Percentiles rank a stretch among this genome's conserved stretches.
Conservation (phyloP, 2,329 filamentous ascomycete genomes). For the Epichloe scottii region DNA sequence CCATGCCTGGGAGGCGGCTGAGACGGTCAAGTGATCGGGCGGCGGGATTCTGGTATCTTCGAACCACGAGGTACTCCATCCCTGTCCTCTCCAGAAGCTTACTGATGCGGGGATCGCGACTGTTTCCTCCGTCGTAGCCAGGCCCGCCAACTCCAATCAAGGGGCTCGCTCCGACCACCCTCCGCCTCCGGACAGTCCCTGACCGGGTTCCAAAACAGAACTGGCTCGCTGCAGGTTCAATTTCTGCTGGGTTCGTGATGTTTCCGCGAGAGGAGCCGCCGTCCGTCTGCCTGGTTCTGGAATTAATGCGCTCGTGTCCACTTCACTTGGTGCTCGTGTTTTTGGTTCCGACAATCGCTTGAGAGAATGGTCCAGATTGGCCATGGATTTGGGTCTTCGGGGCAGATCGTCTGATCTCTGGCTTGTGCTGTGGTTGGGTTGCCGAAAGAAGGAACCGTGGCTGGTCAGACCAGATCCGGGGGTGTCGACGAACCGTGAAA, state of each 20-base stretch:
- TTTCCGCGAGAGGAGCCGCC: constrained; percentile 33
- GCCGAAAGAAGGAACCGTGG: constrained; percentile 40
- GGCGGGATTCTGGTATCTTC: constrained; percentile 59
- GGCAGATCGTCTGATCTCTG: constrained; percentile 20
- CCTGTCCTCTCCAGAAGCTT: constrained; percentile 57
- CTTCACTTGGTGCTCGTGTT: constrained; percentile 16
- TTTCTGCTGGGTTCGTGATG: constrained; percentile 63
- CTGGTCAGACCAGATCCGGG: constrained; percentile 35
- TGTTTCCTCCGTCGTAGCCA: constrained; percentile 37
- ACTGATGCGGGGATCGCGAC: constrained; percentile 49
- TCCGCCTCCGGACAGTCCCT: constrained; percentile 23
- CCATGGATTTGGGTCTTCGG: constrained; percentile 30
- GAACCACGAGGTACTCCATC: constrained; percentile 62
- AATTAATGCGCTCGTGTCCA: constrained; percentile 33
- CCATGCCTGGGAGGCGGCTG: constrained; percentile 34
- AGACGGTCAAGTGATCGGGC: constrained; percentile 44
- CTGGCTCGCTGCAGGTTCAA: constrained; percentile 62
- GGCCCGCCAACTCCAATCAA: constrained; percentile 40
- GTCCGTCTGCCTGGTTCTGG: constrained; percentile 29
- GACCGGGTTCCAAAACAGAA: constrained; percentile 55
- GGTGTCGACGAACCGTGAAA: constrained; percentile 46
- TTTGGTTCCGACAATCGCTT: constrained; percentile 10
- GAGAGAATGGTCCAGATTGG: constrained; percentile 18
- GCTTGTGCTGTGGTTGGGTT: constrained; percentile 17
- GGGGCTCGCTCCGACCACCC: constrained; percentile 30